A percentile compares a stretch with the other conserved stretches of the same genome.
phyloP scores from a whole-genome alignment of 2,329 filamentous ascomycete species.

The Colletotrichum eremochloae region DNA sequence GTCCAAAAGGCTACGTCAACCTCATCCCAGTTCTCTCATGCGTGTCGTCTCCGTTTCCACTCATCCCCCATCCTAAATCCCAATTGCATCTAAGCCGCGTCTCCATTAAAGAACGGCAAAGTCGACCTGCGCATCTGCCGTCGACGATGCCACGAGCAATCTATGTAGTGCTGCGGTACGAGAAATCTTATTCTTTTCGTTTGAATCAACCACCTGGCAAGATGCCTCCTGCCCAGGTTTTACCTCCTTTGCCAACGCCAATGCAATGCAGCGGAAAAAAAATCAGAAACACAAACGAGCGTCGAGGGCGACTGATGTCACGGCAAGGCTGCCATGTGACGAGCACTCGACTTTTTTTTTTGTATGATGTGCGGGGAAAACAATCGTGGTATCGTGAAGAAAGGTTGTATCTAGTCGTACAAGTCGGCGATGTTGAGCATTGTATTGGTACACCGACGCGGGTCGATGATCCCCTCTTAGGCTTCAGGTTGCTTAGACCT shows the following conservation, averaged over 20 bases:
- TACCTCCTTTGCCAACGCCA: constrained; percentile 63
- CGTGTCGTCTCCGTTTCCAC: too few relatives aligned
- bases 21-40: neutral
- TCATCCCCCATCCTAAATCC: neutral
- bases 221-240: constrained; percentile 35
- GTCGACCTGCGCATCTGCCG: constrained; percentile 42
- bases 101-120: constrained; percentile 41
- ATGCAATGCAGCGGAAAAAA: constrained; percentile 65
- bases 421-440: constrained; percentile 45
- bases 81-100: constrained; percentile 35
- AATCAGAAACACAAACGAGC: constrained; percentile 48
- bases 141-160: constrained; percentile 51
- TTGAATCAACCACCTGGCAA: constrained; percentile 50
- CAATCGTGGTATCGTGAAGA: constrained; percentile 63
- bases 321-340: constrained; percentile 25
- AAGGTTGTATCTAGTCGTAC: constrained; percentile 56
- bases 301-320: constrained; percentile 8
- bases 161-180: constrained; percentile 56
- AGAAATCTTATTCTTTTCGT: constrained; percentile 55
- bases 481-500: constrained; percentile 57
- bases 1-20: constrained; percentile 5
- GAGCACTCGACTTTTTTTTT: constrained; percentile 36
- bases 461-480: constrained; percentile 24
- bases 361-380: constrained; percentile 46
- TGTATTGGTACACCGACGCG: constrained; percentile 43